Evolutionary conservation across 1,284 basidiomycete species (phyloP), one percentile per base, ranked within the genome.

Genomic region (Apiotrichum sp.): DNA sequence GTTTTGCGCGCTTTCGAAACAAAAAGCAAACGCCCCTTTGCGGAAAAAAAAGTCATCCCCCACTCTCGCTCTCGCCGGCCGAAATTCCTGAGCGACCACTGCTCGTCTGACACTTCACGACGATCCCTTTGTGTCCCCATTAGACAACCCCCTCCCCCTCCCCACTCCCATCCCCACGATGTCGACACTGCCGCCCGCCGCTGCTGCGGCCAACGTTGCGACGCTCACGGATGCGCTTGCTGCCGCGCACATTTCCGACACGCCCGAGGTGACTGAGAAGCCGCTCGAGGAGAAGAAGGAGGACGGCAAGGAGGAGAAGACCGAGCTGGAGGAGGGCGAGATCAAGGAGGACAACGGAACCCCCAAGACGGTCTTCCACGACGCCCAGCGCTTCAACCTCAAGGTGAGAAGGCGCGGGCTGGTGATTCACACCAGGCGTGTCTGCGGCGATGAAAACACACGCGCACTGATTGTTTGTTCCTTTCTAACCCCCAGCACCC

Each of bases 321-420:
- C 70, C 33, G 58, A 64, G 6, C 60, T 72, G 16, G 70, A 71
- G 46, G 67, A 73, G 33, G 69, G 71, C 40, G 72, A 72, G 61
- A 71, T 74, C 34, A 62, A 65, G 45, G 67, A 69, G 57, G 70
- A 73, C 57, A 68, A 74, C 56, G 69, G 68, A 33, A 65, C 65
- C 45, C 65, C 90, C 68, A 83, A 86, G 65, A 93, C 91, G n/a
- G 86, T 93, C 40, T 93, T 93, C 77, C 89, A 83, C 71, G 87
- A 92, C 76, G 86, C 88, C 22, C 85, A 81, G 65, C 87, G 87
- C 66, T 95, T 93, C 79, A 93, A 93, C 69, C 88, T 92, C 78
- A 93, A 93, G 81, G 89, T 89, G 62, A 53, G 79, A 71, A 8
- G 22, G 22, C 22, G 22, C 2, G 22, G 22, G 2, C 22, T 22